Evolutionary conservation across 495 filamentous ascomycete genomes (phyloP), one percentile per base, ranked within the genome.

Genomic region (Aspergillus funiculosus): DNA sequence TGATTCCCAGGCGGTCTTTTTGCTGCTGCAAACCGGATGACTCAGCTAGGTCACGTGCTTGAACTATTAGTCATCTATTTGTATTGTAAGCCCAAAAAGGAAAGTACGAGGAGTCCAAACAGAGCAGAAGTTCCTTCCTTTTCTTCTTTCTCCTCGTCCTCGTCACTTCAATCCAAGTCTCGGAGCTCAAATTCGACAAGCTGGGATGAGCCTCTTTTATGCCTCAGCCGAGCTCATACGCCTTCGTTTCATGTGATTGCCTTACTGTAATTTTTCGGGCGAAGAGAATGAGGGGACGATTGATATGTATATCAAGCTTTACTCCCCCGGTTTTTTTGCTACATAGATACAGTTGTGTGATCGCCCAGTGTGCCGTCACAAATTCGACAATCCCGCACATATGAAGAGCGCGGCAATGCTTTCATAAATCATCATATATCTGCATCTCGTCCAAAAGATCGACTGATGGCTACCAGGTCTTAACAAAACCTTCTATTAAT

Each of bases 401-500:
- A 14, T 22, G 25, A 14, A 18, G 10, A 4, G 9, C 32, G 15
- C n/a, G 10, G 6, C 26, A 21, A 22, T n/a, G n/a, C n/a, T n/a
- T n/a, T 30, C 21, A 8, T 14, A 14, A 15, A 6, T 47, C 27
- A 18, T 27, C 22, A 14, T 18, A 27, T 36, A 14, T 14, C 38
- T 30, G 20, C 37, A 35, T 38, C 22, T 21, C n/a, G 9, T 15
- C 27, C 35, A 48, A 34, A 8, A 15, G 6, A 22, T 27, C n/a
- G 13, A 29, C 46, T 14, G 24, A 48, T 48, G 21, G 32, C 35
- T 26, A 14, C 20, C 17, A 29, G n/a, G 20, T 27, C 13, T 40
- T 32, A 37, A 40, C 28, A 9, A 26, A 40, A 34, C 27, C 37
- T 34, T 35, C 36, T 48, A 14, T 39, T 39, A 29, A 25, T 25